Conservation (phyloP, 2,329 filamentous ascomycete species). For the Hypocreales sp. region DNA sequence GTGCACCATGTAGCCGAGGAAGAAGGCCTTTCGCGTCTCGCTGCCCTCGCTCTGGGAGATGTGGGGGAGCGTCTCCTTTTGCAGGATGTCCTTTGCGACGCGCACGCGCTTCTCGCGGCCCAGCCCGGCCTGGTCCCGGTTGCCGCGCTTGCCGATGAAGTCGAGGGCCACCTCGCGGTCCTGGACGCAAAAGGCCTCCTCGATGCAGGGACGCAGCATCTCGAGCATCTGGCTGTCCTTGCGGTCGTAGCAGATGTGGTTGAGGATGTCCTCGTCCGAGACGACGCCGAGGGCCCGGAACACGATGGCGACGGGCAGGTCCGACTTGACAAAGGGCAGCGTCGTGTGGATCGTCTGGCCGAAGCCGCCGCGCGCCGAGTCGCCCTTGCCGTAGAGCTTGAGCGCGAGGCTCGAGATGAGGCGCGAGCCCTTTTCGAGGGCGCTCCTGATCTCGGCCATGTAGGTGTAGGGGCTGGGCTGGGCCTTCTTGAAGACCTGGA, state of each 20-base stretch:
- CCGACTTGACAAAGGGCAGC: constrained; percentile 83
- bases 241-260: constrained; percentile 92
- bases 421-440: constrained; percentile 87
- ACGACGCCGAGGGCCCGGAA: constrained; percentile 93
- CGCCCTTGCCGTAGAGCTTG: constrained; percentile 78
- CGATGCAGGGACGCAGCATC: constrained; percentile 92
- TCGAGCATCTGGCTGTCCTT: constrained; percentile 95
- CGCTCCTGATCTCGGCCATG: constrained; percentile 89
- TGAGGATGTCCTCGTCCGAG: constrained; percentile 93
- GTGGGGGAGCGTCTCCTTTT: constrained; percentile 92
- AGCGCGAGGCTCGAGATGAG: constrained; percentile 87
- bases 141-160: constrained; percentile 87
- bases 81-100: constrained; percentile 84
- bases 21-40: constrained; percentile 93
- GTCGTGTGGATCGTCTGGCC: constrained; percentile 83
- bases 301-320: constrained; percentile 87
- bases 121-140: constrained; percentile 41
- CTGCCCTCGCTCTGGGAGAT: constrained; percentile 92
- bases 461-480: constrained; percentile 84
- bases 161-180: constrained; percentile 89
- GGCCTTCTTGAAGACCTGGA: constrained; percentile 98
- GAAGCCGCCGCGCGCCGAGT: constrained; percentile 59
- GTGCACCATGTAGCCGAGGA: constrained; percentile 98
- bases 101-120: constrained; percentile 78
- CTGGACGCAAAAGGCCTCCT: constrained; percentile 92